phyloP scores from a whole-genome alignment of 129 eudicot genomes.

The Centella asiatica region DNA sequence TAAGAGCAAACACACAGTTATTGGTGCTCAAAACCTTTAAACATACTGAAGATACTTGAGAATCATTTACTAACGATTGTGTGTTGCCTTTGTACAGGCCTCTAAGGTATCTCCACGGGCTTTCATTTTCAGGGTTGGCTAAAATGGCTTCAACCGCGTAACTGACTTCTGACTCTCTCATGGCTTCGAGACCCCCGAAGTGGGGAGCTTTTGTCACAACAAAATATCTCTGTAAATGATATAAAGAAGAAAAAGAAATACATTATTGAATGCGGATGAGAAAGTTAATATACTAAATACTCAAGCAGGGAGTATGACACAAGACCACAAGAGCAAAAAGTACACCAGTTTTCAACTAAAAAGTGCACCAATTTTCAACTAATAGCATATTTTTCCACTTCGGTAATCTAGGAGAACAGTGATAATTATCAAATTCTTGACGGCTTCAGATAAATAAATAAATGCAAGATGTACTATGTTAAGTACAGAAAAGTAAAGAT shows the following conservation, averaged over 20 bases:
- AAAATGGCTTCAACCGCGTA: slow-evolving; percentile 64
- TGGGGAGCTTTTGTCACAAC: slow-evolving; percentile 74
- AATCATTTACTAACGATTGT: slow-evolving; percentile 39
- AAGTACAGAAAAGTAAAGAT: too few species aligned
- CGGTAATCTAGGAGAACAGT: too few species aligned
- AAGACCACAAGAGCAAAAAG: neutral
- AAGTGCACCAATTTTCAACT: too few species aligned
- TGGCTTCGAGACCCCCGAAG: slow-evolving; percentile 68
- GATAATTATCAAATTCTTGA: too few species aligned
- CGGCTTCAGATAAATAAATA: too few species aligned
- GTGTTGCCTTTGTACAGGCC: slow-evolving; percentile 59
- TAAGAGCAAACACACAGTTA: slow-evolving; percentile 51
- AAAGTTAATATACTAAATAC: neutral
- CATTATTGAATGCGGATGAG: neutral
- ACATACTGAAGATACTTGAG: slow-evolving; percentile 52
- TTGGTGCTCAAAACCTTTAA: slow-evolving; percentile 48
- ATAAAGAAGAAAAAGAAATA: neutral
- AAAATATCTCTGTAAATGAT: slow-evolving; percentile 62
- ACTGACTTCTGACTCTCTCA: slow-evolving; percentile 63
- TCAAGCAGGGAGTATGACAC: too few species aligned
- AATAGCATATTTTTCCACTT: too few species aligned
- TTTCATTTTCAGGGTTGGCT: slow-evolving; percentile 75
- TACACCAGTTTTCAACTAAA: too few species aligned
- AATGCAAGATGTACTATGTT: too few species aligned
- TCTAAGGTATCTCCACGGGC: slow-evolving; percentile 95